phyloP scores from a whole-genome alignment of 306 rosid species.

The Styphnolobium japonicum region DNA sequence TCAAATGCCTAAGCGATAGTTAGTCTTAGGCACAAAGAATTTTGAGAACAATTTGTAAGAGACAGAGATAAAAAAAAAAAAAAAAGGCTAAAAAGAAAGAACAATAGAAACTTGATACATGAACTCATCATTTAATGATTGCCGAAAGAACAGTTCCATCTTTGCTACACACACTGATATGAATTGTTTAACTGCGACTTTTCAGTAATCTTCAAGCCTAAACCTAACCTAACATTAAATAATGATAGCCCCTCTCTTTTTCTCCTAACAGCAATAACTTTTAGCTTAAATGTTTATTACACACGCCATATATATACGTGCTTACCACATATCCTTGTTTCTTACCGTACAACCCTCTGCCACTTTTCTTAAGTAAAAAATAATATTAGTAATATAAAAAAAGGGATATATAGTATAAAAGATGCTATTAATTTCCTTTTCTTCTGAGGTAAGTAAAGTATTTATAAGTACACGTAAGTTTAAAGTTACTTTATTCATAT shows the following conservation, averaged over 20 bases:
- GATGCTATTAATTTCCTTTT: background rate
- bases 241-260: slow-evolving; percentile 16
- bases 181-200: slow-evolving; percentile 27
- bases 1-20: no score
- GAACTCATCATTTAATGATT: background rate
- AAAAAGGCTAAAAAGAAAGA: background rate
- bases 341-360: background rate
- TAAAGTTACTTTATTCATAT: no score
- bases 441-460: background rate
- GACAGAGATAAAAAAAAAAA: no score
- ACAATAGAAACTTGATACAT: background rate
- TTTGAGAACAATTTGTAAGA: no score
- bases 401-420: background rate
- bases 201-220: slow-evolving; percentile 43
- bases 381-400: no score
- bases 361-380: background rate
- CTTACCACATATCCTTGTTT: background rate
- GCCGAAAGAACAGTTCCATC: slow-evolving; percentile 6
- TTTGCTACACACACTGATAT: slow-evolving; percentile 11
- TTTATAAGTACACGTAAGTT: background rate
- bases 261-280: slow-evolving; percentile 15
- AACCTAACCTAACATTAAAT: slow-evolving; percentile 36
- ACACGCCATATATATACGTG: background rate
- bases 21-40: no score
- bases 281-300: background rate